phyloP scores from a whole-genome alignment of 2,329 filamentous ascomycete genomes.

The Penicillium sp. region DNA sequence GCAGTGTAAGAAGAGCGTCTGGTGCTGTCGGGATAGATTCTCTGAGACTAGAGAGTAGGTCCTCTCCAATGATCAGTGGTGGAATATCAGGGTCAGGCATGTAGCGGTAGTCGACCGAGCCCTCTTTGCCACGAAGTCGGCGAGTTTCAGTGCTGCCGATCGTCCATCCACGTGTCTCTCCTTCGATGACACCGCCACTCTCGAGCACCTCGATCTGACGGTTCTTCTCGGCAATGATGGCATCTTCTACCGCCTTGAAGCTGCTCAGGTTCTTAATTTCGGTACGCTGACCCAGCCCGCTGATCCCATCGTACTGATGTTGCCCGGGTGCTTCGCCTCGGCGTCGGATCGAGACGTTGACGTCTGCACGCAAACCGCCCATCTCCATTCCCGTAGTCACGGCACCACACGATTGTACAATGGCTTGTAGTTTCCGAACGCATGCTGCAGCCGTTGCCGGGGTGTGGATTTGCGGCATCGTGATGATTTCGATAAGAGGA shows the following conservation, averaged over 20 bases:
- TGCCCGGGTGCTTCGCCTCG: conserved; percentile 48
- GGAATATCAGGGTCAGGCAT: conserved; percentile 95
- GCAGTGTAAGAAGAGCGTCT: conserved; percentile 64
- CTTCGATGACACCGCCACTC: conserved; percentile 68
- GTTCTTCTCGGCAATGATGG: conserved; percentile 85
- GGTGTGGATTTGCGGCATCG: conserved; percentile 80
- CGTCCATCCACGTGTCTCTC: conserved; percentile 92
- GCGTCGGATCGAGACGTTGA: conserved; percentile 84
- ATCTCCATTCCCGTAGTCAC: conserved; percentile 91
- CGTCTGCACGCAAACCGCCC: conserved; percentile 85
- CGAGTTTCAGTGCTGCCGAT: conserved; percentile 79
- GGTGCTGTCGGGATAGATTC: conserved; percentile 67
- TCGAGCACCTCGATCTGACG: conserved; percentile 81
- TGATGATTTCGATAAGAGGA: conserved; percentile 93
- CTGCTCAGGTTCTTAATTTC: conserved; percentile 98
- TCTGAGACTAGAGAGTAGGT: conserved; percentile 65
- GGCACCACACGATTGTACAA: conserved; percentile 76
- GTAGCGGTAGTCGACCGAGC: conserved; percentile 95
- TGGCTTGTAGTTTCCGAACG: conserved; percentile 80
- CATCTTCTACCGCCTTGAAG: conserved; percentile 92
- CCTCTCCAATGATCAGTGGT: conserved; percentile 70
- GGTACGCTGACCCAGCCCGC: conserved; percentile 75
- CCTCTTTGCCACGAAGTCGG: conserved; percentile 84
- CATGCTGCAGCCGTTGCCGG: conserved; percentile 83
- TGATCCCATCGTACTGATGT: conserved; percentile 56